Base-by-base conservation (phyloP, 2,329 filamentous ascomycete species). In the Cordyceps sp. region DNA sequence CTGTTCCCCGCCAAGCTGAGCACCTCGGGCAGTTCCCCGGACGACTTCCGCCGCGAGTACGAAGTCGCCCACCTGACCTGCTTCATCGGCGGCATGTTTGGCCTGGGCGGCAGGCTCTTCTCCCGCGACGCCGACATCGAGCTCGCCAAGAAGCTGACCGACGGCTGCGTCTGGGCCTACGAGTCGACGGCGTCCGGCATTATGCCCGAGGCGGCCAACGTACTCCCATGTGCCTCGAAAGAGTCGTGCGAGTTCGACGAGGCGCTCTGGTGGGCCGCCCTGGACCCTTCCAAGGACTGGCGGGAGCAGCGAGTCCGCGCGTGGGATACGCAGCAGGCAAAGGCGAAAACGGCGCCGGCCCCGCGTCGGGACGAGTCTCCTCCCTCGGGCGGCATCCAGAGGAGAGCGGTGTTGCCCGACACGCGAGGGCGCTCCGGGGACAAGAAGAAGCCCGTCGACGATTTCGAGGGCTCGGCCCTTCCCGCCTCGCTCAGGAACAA, bases 131-230 rank as follows among this genome's bases (percentile, higher is more conserved):
- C 65, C 17, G 73, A 80, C 43, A 54, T 80, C n/a, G 69, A 74
- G 41, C 61, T 71, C 19, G 76, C 64, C 16, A 64, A 64, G 47
- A 68, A 66, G 45, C 64, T 80, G n/a, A 64, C 74, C 0, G 71
- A 78, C 34, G 75, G 74, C 10, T 80, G 76, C 40, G 72, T 75
- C 4, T 80, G 75, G 76, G 73, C 73, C 9, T 80, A 81, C 46
- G 63, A 69, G 39, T 56, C 58, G 18, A 76, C 66, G 22, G 52
- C 60, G 1, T 63, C 62, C 1, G 75, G 75, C 13, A 63, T 81
- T 36, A 79, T 80, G 75, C 69, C 75, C 3, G 76, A 81, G 47
- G 49, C 43, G 2, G 59, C 48, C 12, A 38, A 44, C 15, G 37
- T 59, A 12, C 32, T 56, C 12, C 60, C 67, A 3, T 80, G 75